phyloP scores from a whole-genome alignment of 768 basidiomycete species.

The Lactifluus volemus region DNA sequence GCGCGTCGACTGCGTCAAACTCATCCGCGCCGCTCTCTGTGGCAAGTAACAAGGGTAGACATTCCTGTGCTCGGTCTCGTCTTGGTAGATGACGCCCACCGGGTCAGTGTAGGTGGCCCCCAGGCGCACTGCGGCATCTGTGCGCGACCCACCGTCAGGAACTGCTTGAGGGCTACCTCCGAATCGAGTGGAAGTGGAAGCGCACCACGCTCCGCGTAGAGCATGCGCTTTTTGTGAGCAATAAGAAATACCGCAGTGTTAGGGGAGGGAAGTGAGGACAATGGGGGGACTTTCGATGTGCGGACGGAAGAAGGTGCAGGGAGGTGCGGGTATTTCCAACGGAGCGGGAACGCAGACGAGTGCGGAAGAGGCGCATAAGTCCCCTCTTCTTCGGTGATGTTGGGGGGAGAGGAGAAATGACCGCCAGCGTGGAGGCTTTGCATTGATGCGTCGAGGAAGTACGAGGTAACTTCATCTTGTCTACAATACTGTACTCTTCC shows the following conservation, averaged over 20 bases:
- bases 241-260: constrained; percentile 2
- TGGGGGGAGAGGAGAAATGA: constrained; percentile 18
- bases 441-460: constrained; percentile 30
- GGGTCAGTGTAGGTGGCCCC: constrained; percentile 39
- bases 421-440: neutral
- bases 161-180: constrained; percentile 64
- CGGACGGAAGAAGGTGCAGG: neutral
- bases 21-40: constrained; percentile 18
- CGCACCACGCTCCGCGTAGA: constrained; percentile 32
- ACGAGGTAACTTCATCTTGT: constrained; percentile 33
- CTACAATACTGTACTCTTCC: neutral
- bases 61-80: constrained; percentile 68
- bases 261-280: constrained; percentile 2
- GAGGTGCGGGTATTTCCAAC: constrained; percentile 23
- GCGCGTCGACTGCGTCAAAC: neutral
- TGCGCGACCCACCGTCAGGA: constrained; percentile 55
- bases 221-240: constrained; percentile 27
- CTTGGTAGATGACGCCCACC: constrained; percentile 59
- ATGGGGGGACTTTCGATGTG: neutral
- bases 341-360: constrained; percentile 32
- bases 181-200: constrained; percentile 47
- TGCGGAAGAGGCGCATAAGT: constrained; percentile 37
- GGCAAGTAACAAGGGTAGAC: constrained; percentile 45
- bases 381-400: constrained; percentile 21
- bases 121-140: constrained; percentile 41